These are phyloP conservation scores for Coemansia sp. DNA, from an alignment of 192 early-diverging fungal species.

Conservation along the genomic window DNA sequence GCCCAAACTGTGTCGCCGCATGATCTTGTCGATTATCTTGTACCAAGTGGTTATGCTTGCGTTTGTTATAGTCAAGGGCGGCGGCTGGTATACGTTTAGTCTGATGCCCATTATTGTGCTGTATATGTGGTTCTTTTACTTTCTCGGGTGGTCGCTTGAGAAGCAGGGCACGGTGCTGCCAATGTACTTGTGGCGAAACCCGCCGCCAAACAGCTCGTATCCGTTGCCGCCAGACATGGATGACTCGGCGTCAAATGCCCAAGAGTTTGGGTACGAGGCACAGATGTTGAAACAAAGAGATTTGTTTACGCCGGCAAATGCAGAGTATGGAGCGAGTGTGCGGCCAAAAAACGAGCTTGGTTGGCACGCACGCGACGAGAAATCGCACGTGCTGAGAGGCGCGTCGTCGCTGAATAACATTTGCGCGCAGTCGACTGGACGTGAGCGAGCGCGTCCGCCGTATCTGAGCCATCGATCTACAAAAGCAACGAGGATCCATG, in stretches of 20 bases:
- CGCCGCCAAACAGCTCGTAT: slow-evolving; percentile 47
- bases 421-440: background rate
- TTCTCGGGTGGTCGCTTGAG: slow-evolving; percentile 39
- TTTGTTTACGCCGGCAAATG: background rate
- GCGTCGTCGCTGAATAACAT: background rate
- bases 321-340: background rate
- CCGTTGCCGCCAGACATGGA: slow-evolving; percentile 29
- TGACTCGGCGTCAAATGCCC: background rate
- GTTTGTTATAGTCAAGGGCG: slow-evolving; percentile 53
- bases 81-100: slow-evolving; percentile 50
- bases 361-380: background rate
- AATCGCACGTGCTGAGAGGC: background rate
- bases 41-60: slow-evolving; percentile 67
- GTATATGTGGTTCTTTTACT: slow-evolving; percentile 48
- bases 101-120: slow-evolving; percentile 37
- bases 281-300: background rate
- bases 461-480: background rate
- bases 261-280: background rate
- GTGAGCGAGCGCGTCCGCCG: background rate
- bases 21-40: slow-evolving; percentile 65
- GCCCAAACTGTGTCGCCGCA: slow-evolving; percentile 70
- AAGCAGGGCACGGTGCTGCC: slow-evolving; percentile 45
- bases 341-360: background rate
- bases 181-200: slow-evolving; percentile 46
- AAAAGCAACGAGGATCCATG: background rate